These are phyloP conservation scores for Salix exigua DNA, from an alignment of 345 rosid species.

Conservation along the genomic window DNA sequence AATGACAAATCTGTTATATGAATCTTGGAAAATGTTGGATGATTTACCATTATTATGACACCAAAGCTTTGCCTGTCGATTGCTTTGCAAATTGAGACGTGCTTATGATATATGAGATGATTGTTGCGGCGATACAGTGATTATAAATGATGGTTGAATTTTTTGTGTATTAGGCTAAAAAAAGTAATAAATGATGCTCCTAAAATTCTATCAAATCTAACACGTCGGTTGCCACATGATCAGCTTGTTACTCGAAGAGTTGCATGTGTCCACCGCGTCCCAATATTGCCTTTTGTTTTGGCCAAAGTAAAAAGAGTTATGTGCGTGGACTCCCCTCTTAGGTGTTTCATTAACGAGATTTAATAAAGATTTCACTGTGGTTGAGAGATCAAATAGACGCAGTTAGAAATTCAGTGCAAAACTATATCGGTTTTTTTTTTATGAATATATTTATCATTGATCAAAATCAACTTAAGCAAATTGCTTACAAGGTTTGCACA, in stretches of 20 bases:
- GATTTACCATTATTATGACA: background rate
- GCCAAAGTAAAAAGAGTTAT: too few species aligned
- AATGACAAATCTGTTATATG: background rate
- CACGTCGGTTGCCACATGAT: too few species aligned
- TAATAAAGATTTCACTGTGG: too few species aligned
- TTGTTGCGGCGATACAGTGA: background rate
- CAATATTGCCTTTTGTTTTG: too few species aligned
- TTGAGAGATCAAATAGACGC: too few species aligned
- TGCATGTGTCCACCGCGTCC: too few species aligned
- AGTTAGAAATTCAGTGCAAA: too few species aligned
- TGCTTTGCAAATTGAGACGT: background rate
- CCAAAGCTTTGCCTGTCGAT: background rate
- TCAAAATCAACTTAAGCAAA: conserved; percentile 12
- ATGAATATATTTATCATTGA: conserved; percentile 25
- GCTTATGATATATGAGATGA: background rate
- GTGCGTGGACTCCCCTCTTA: too few species aligned
- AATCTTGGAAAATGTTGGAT: background rate
- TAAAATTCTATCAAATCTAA: background rate
- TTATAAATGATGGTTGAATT: background rate
- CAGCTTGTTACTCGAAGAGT: too few species aligned
- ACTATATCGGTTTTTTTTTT: too few species aligned
- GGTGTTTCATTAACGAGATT: too few species aligned
- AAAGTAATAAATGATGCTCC: background rate
- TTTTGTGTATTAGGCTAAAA: background rate
- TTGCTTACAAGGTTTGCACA: too few species aligned